Evolutionary conservation across 169 alveolate species (phyloP).

Genomic region (Plasmodium knowlesi): DNA sequence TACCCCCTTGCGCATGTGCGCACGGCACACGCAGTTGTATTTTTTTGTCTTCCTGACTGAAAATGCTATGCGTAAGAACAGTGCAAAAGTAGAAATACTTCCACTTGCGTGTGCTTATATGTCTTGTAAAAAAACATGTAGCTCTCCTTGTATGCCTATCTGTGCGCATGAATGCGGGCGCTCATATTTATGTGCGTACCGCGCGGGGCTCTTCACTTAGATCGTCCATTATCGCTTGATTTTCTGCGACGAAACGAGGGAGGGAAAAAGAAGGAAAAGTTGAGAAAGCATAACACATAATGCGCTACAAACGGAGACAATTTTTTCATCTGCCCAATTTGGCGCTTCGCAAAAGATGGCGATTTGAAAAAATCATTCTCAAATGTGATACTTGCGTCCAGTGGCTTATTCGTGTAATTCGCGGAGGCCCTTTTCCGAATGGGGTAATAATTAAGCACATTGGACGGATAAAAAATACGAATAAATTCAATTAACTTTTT

Average conservation of each 20-base stretch:
- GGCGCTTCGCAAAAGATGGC: background rate
- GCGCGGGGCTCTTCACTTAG: conserved; percentile 22
- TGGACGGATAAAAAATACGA: conserved; percentile 67
- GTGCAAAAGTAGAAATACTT: background rate
- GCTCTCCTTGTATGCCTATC: background rate
- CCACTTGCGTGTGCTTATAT: background rate
- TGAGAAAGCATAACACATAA: background rate
- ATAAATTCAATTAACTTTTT: conserved; percentile 67
- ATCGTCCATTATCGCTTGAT: conserved; percentile 29
- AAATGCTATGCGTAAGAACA: background rate
- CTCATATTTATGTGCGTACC: background rate
- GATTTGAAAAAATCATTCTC: background rate
- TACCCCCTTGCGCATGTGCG: background rate
- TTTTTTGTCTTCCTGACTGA: background rate
- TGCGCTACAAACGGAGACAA: background rate
- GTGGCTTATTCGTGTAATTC: conserved; percentile 25
- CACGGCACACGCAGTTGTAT: background rate
- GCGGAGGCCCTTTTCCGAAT: conserved; percentile 17
- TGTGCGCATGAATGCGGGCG: background rate
- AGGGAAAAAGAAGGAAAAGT: background rate
- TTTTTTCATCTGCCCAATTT: background rate
- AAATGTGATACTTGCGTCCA: conserved; percentile 25
- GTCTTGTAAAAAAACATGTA: background rate
- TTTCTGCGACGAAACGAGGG: conserved; percentile 15
- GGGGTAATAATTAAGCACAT: conserved; percentile 36